phyloP scores from a whole-genome alignment of 306 rosid species.

The Arachis stenosperma region DNA sequence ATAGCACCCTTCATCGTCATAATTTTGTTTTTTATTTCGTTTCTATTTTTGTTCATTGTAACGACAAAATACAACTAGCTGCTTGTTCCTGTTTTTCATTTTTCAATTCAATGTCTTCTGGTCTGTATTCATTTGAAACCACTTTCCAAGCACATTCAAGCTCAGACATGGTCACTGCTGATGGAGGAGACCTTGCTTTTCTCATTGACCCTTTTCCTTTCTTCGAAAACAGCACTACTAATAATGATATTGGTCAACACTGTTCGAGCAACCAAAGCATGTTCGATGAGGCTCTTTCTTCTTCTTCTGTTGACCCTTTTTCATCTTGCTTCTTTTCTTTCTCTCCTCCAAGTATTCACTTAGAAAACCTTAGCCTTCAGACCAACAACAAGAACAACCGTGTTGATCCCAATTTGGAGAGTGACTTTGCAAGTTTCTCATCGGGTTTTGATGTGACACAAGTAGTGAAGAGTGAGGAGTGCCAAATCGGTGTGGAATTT shows the following conservation, averaged over 20 bases:
- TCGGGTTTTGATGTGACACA: conserved; percentile 46
- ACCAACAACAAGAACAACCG: conserved; percentile 5
- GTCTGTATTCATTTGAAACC: conserved; percentile 57
- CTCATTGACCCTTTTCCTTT: conserved; percentile 52
- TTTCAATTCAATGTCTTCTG: conserved; percentile 64
- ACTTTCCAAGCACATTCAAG: conserved; percentile 45
- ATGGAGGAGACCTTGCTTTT: conserved; percentile 50
- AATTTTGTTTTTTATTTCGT: background rate
- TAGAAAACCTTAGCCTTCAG: conserved; percentile 50
- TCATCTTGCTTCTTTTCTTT: conserved; percentile 49
- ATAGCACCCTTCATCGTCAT: conserved; percentile 20
- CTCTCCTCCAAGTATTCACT: conserved; percentile 62
- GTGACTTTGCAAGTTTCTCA: conserved; percentile 45
- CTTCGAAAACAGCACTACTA: conserved; percentile 25
- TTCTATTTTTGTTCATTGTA: background rate
- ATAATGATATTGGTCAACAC: conserved; percentile 46
- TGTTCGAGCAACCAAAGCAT: conserved; percentile 41
- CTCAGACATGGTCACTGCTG: conserved; percentile 51
- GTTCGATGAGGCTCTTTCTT: conserved; percentile 40
- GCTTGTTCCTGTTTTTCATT: background rate
- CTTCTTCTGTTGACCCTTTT: conserved; percentile 46
- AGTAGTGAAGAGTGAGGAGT: conserved; percentile 73
- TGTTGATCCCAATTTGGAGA: conserved; percentile 13
- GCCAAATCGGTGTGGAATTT: conserved; percentile 47
- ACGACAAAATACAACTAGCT: background rate